Evolutionary conservation across 108 stramenopile genomes (phyloP), one percentile per base, ranked within the genome.

Genomic region (Skeletonema marinoi): DNA sequence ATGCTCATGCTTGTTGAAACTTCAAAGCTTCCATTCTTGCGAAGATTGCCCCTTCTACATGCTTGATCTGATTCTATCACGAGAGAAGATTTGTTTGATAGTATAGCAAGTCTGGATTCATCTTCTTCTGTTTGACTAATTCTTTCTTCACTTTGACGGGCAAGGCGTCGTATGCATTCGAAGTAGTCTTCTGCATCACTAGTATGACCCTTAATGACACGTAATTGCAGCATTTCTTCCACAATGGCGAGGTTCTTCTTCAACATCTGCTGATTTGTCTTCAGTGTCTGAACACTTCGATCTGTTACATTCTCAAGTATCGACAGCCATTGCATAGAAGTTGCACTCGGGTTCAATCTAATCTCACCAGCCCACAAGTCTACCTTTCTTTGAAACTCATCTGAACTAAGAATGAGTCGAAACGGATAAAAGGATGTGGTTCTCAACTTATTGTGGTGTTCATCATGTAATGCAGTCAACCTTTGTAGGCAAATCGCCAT

Each of bases 371-470:
- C 90, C 70, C 80, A 85, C 7, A 85, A 41, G 80, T 93, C 92
- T 16, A 93, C 54, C 16, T 89, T 56, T 13, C 41, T 16, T 50
- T 42, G 41, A 42, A 42, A 83, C 38, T 90, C 90, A 48, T 91
- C 87, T 13, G 58, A 66, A 12, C 82, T 66, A 42, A 91, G 81
- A 4, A 90, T 78, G 32, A 95, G 76, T 12, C 87, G 87, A 6
- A 95, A 70, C 17, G 94, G 94, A 85, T 95, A 95, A 77, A 93
- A 95, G 32, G 92, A 91, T 32, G 74, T 54, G 9, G 90, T 89
- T 44, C 65, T 68, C 13, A 92, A 81, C 42, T 73, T 76, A 3
- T 82, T 29, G 0, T 74, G 13, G 60, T 91, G 86, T 66, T 93
- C 91, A 42, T 92, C 87, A 72, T 92, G 80, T 10, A 95, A 65